Conservation (phyloP, 164 flowering plant genomes). For the Magnolia kwangsiensis region DNA sequence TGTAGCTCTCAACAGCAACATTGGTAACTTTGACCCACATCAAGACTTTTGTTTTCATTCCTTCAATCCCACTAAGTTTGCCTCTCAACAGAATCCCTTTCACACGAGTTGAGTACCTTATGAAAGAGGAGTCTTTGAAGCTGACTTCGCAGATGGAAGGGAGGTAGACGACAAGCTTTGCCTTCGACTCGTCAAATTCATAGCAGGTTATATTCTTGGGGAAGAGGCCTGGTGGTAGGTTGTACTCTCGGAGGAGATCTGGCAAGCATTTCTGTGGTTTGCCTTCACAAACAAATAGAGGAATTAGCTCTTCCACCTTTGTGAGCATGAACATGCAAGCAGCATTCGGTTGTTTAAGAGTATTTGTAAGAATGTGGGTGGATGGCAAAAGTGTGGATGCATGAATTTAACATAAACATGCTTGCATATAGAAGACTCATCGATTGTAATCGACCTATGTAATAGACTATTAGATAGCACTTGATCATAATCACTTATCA, state of each 20-base stretch:
- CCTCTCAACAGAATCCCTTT: slow-evolving; percentile 69
- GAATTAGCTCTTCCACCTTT: background rate
- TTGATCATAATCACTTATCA: too few species aligned
- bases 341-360: background rate
- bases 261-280: slow-evolving; percentile 54
- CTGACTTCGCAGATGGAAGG: slow-evolving; percentile 71
- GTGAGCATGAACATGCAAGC: background rate
- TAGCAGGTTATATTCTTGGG: slow-evolving; percentile 79
- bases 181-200: slow-evolving; percentile 74
- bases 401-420: background rate
- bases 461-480: too few species aligned
- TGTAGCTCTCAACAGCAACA: slow-evolving; percentile 64
- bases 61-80: slow-evolving; percentile 76
- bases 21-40: slow-evolving; percentile 91
- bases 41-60: slow-evolving; percentile 89
- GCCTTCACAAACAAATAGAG: slow-evolving; percentile 36
- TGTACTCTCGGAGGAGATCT: slow-evolving; percentile 30
- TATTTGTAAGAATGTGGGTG: background rate
- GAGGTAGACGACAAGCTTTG: slow-evolving; percentile 71
- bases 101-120: slow-evolving; percentile 32
- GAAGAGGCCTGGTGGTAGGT: slow-evolving; percentile 65
- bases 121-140: slow-evolving; percentile 68
- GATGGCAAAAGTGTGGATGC: background rate
- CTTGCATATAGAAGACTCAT: too few species aligned
- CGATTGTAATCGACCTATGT: too few species aligned